Evolutionary conservation across 2,329 filamentous ascomycete genomes (phyloP), one percentile per base, ranked within the genome.

Genomic region (Talaromyces sp.): DNA sequence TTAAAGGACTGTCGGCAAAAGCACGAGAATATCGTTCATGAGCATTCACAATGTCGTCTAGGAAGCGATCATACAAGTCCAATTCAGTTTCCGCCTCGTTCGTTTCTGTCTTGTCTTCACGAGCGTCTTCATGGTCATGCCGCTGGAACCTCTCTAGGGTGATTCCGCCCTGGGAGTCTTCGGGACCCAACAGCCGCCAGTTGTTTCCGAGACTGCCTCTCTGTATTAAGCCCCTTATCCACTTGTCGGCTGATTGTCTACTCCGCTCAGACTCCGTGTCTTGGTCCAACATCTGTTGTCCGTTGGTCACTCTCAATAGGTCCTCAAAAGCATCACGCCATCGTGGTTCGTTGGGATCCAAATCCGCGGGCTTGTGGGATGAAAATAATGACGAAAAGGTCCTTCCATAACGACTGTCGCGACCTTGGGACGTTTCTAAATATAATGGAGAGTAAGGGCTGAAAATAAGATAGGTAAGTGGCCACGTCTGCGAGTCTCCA

Each of bases 251-350:
- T n/a, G 67, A 64, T 60, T 75, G 69, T 4, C 61, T 62, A 39
- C 65, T 70, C 17, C 59, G 63, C 7, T 63, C 58, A 2, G 66
- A 59, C 7, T 64, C 54, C 2, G 62, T 51, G 22, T 70, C 66
- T 25, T 61, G 66, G 40, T 76, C 72, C 7, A 77, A 65, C 71
- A 78, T 73, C 22, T 70, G 65, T 56, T 74, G 70, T 21, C 75
- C 76, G 54, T 77, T 77, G 53, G 78, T 72, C 2, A 81, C 71
- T 50, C 75, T 75, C 15, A 85, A 63, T 9, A 86, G 74, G 63
- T 86, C 83, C 63, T 85, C 82, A 63, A 84, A 85, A 0, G 83
- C 83, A 53, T 80, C 78, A 15, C 80, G 75, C 82, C 82, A 84
- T 33, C 75, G 74, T 0, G 73, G 72, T 52, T 73, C 71, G 1